phyloP scores from a whole-genome alignment of 1,284 basidiomycete genomes.

The Neolentinus lepideus region DNA sequence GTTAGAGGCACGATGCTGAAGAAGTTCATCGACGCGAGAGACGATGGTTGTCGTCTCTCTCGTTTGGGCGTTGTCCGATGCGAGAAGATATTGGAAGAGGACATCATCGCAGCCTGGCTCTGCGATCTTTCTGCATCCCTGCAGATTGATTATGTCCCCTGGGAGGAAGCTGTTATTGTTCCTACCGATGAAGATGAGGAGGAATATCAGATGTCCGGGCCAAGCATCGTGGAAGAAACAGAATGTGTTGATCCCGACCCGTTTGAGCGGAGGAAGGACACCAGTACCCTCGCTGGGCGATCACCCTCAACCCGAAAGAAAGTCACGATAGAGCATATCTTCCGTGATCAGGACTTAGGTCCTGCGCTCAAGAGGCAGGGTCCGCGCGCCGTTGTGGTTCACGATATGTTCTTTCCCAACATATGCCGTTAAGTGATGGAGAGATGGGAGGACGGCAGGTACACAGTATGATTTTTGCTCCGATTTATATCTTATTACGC shows the following conservation, averaged over 20 bases:
- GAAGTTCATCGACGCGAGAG: background rate
- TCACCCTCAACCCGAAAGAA: no score
- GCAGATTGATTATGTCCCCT: background rate
- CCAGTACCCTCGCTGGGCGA: no score
- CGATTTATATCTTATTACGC: no score
- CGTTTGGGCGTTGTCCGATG: background rate
- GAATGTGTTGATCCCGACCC: no score
- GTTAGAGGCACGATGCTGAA: background rate
- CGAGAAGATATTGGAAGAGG: background rate
- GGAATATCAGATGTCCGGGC: no score
- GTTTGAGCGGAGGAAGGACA: no score
- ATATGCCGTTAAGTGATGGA: background rate
- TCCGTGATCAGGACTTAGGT: background rate
- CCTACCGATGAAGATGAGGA: no score
- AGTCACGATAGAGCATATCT: background rate
- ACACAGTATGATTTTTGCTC: background rate
- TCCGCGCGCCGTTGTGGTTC: background rate
- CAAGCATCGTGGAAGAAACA: background rate
- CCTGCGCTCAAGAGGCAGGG: background rate
- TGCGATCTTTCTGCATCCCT: background rate
- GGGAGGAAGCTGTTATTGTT: background rate
- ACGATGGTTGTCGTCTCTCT: background rate
- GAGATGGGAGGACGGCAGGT: background rate
- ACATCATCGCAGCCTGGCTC: background rate
- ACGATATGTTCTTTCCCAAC: background rate